Conservation (phyloP, 73 alveolate genomes). For the Tetrahymena malaccensis region DNA sequence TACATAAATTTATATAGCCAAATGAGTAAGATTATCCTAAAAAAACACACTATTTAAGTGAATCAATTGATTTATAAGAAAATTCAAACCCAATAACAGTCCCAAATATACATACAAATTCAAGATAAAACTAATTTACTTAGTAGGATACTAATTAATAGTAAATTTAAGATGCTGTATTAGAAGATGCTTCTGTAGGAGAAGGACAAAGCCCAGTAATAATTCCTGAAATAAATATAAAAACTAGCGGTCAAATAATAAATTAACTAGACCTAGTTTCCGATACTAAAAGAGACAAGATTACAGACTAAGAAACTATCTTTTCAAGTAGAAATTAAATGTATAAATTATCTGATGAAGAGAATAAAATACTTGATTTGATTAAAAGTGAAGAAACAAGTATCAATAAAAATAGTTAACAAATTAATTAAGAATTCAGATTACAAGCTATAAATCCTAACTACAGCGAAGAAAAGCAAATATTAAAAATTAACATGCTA, state of each 20-base stretch:
- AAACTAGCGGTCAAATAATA: not conserved
- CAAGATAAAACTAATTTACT: not conserved
- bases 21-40: not conserved
- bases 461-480: not conserved
- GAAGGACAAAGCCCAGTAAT: not conserved
- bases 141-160: not conserved
- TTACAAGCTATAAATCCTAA: not conserved
- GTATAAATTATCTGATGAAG: not conserved
- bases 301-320: not conserved
- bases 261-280: not conserved
- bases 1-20: too few species aligned
- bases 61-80: not conserved
- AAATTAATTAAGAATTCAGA: not conserved
- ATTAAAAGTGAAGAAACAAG: not conserved
- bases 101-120: not conserved
- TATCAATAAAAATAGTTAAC: too few species aligned
- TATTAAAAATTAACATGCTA: too few species aligned
- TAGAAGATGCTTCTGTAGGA: not conserved
- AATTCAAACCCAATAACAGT: not conserved
- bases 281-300: not conserved
- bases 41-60: not conserved
- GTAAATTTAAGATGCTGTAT: not conserved
- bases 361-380: too few species aligned
- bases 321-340: not conserved
- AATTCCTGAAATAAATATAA: not conserved